Evolutionary conservation across 352 stramenopile genomes (phyloP).

Genomic region (Globisporangium perplexum): DNA sequence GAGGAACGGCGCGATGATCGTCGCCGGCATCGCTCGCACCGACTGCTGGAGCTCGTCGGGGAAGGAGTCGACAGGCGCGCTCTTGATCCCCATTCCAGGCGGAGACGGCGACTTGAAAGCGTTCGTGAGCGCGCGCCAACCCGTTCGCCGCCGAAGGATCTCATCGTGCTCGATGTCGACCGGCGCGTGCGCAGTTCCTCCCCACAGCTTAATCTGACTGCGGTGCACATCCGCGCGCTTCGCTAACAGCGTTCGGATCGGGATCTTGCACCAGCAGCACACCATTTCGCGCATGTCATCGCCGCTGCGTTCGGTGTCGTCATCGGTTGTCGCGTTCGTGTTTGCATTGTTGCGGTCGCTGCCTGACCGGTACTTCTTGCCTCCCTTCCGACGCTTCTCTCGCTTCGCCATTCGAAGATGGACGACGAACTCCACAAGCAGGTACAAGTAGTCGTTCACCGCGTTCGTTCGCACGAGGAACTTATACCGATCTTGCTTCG

Average conservation of each 20-base stretch:
- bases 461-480: slow-evolving; percentile 72
- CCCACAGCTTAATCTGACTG: slow-evolving; percentile 51
- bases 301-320: not conserved
- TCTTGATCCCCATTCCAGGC: slow-evolving; percentile 64
- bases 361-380: slow-evolving; percentile 2
- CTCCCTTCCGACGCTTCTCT: slow-evolving; percentile 16
- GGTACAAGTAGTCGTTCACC: slow-evolving; percentile 57
- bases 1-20: slow-evolving; percentile 59
- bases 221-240: slow-evolving; percentile 43
- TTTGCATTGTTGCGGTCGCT: not conserved
- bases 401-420: slow-evolving; percentile 33
- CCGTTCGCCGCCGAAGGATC: slow-evolving; percentile 52
- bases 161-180: slow-evolving; percentile 76
- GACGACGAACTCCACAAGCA: slow-evolving; percentile 75
- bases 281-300: slow-evolving; percentile 52
- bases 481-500: slow-evolving; percentile 78
- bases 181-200: slow-evolving; percentile 51
- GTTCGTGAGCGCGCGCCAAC: slow-evolving; percentile 67
- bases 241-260: slow-evolving; percentile 41
- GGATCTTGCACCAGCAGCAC: slow-evolving; percentile 77
- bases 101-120: slow-evolving; percentile 49
- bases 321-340: slow-evolving; percentile 5
- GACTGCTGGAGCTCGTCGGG: slow-evolving; percentile 42
- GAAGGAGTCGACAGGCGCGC: slow-evolving; percentile 39
- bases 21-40: slow-evolving; percentile 56